These are phyloP conservation scores for Chrysanthemum lavandulifolium DNA, from an alignment of 129 eudicot species.

Conservation along the genomic window DNA sequence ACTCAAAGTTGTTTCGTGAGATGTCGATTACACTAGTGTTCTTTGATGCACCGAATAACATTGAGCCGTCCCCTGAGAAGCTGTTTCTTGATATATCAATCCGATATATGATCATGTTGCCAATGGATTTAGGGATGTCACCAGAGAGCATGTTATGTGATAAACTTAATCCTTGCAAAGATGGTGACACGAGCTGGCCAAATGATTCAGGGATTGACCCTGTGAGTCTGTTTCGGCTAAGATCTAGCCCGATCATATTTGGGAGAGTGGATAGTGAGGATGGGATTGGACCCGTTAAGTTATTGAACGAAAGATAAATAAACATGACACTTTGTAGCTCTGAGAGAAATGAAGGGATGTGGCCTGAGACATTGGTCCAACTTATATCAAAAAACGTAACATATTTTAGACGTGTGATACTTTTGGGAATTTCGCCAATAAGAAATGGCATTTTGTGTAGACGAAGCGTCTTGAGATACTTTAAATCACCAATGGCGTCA, in stretches of 20 bases:
- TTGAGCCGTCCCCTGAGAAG: slow-evolving; percentile 50
- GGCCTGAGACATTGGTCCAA: slow-evolving; percentile 57
- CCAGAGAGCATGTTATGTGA: slow-evolving; percentile 59
- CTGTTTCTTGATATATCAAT: slow-evolving; percentile 54
- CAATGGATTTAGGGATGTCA: slow-evolving; percentile 45
- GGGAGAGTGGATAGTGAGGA: slow-evolving; percentile 50
- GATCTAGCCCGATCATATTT: slow-evolving; percentile 33
- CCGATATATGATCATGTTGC: slow-evolving; percentile 22
- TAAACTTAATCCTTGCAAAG: slow-evolving; percentile 20
- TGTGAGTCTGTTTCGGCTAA: slow-evolving; percentile 45
- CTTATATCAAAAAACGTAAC: slow-evolving; percentile 39
- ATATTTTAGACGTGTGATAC: slow-evolving; percentile 26
- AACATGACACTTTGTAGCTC: slow-evolving; percentile 32
- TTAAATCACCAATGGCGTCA: slow-evolving; percentile 34
- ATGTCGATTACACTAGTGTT: slow-evolving; percentile 22
- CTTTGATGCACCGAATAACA: slow-evolving; percentile 45
- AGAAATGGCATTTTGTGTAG: slow-evolving; percentile 52
- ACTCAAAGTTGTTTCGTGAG: slow-evolving; percentile 43
- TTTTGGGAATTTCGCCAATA: slow-evolving; percentile 39
- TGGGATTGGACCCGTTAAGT: slow-evolving; percentile 45
- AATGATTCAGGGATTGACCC: slow-evolving; percentile 52
- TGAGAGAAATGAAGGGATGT: slow-evolving; percentile 38
- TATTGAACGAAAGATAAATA: slow-evolving; percentile 51
- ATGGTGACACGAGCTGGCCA: slow-evolving; percentile 29
- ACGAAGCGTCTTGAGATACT: slow-evolving; percentile 38